Evolutionary conservation across 1,139 yeast species (phyloP), one percentile per base, ranked within the genome.

Genomic region (Yamadazyma pseudoaaseri): DNA sequence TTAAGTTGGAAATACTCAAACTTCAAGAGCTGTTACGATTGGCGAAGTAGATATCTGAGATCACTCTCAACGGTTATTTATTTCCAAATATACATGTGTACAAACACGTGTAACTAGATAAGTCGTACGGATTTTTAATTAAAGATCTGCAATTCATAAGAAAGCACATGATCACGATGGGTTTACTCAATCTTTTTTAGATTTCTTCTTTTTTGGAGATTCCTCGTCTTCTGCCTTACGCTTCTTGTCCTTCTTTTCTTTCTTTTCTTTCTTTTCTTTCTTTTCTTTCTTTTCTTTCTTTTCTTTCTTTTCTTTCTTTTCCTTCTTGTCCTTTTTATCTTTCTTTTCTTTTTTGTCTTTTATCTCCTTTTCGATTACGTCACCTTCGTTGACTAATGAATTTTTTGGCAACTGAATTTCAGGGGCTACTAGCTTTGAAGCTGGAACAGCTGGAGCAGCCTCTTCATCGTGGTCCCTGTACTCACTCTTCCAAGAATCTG

Each of bases 401-500:
- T 75, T 71, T 64, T 71, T 70, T 39, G 83, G 73, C 39, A 65
- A 63, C 66, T 61, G 79, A 57, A 61, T 62, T 64, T 65, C 65
- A 37, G 79, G 77, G 30, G 75, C 76, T 43, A 56, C 65, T 51
- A 66, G 62, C 50, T 70, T 70, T 29, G 65, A 54, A 43, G 63
- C 75, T 33, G 76, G 74, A 25, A 73, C 67, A 32, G 73, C 58
- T 27, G 74, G 74, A 26, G 80, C 77, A 29, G 76, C 79, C 45
- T 73, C 79, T 47, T 75, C 80, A 50, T 83, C 89, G 51, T 82
- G 85, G 57, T 87, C 89, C 50, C 82, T 86, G 63, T 92, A 94
- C 35, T 79, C 81, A 52, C 73, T 70, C 71, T 89, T 90, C 99
- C 99, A 92, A 33, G 79, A 74, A 33, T 79, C 85, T 52, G 98